These are phyloP conservation scores for Trichoderma simmonsii DNA, from an alignment of 2,329 filamentous ascomycete genomes.

Conservation along the genomic window DNA sequence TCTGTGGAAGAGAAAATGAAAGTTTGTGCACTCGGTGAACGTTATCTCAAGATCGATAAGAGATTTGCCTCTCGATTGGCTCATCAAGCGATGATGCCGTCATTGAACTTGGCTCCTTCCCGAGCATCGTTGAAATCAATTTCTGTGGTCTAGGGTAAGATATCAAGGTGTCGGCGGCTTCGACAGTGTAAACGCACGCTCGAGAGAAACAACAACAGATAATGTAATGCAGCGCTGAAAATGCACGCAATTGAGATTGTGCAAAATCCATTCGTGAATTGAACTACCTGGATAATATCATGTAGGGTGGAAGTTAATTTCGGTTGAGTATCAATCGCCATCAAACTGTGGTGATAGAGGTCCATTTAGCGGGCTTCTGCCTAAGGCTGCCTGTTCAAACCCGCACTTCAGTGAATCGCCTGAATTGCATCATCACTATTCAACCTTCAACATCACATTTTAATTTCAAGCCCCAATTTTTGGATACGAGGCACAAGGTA, in stretches of 20 bases:
- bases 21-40: neutral
- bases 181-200: neutral
- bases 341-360: neutral
- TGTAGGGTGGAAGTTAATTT: neutral
- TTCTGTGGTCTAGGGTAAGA: neutral
- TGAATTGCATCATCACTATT: neutral
- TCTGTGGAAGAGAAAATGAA: neutral
- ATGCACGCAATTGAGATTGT: neutral
- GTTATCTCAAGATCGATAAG: neutral
- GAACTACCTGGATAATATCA: too few relatives aligned
- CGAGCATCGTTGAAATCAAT: neutral
- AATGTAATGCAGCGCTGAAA: neutral
- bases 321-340: neutral
- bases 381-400: neutral
- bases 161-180: neutral
- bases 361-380: neutral
- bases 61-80: neutral
- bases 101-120: neutral
- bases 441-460: neutral
- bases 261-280: too few relatives aligned
- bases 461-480: neutral
- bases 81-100: neutral
- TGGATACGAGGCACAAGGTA: neutral
- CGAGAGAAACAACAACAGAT: neutral
- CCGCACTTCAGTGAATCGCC: neutral